These are phyloP conservation scores for Diaporthe vaccinii DNA, from an alignment of 2,329 filamentous ascomycete genomes.

Conservation along the genomic window DNA sequence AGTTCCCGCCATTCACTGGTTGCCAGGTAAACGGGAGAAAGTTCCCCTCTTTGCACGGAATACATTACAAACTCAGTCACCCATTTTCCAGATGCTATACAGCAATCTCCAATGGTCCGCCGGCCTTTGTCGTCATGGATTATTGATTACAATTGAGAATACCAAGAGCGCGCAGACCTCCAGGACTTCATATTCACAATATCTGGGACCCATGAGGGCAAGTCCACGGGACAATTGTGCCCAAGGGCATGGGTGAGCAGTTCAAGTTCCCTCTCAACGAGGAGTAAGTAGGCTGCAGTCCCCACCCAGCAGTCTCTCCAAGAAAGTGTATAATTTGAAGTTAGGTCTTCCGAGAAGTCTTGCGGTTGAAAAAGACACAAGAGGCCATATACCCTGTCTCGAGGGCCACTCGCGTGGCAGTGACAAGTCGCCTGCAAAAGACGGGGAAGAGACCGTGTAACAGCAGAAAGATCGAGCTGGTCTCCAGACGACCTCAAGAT, in stretches of 20 bases:
- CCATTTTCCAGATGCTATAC: neutral
- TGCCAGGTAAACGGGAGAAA: accelerated
- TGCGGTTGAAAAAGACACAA: neutral
- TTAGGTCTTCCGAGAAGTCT: accelerated
- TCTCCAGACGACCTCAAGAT: neutral
- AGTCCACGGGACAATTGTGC: accelerated
- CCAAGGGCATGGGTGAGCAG: neutral
- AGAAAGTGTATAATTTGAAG: neutral
- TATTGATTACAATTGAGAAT: neutral
- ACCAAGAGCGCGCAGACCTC: neutral
- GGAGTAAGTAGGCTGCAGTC: neutral
- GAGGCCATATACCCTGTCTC: neutral
- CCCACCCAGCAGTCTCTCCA: conserved; percentile 10
- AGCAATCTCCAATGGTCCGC: neutral
- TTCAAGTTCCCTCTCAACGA: neutral
- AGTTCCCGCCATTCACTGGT: neutral
- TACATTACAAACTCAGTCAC: neutral
- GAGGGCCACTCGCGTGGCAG: neutral
- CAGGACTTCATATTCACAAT: neutral
- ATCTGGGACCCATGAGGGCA: neutral
- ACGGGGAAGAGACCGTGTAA: neutral
- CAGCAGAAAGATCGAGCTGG: neutral
- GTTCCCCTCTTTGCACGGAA: neutral
- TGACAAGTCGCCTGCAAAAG: neutral
- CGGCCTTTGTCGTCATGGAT: accelerated